Percentiles rank a stretch among this genome's conserved stretches.
Conservation (phyloP, 116 monocot genomes). For the Posidonia oceanica region DNA sequence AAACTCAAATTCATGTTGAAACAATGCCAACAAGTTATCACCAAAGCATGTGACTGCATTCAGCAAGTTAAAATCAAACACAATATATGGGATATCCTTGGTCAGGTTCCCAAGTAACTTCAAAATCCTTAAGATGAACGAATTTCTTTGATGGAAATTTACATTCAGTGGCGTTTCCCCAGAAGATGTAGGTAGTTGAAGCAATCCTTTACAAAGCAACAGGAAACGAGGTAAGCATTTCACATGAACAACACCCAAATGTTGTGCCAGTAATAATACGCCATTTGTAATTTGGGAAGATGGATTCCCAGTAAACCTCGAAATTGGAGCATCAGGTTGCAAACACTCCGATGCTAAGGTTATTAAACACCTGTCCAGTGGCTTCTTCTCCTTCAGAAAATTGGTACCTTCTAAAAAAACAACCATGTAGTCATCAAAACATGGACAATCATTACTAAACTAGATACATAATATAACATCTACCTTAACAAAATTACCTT, state of each 20-base stretch:
- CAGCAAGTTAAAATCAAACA: conserved; percentile 36
- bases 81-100: conserved; percentile 34
- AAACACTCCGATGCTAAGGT: conserved; percentile 42
- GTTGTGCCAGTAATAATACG: conserved; percentile 31
- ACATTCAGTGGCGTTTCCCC: conserved; percentile 28
- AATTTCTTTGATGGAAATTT: conserved; percentile 36
- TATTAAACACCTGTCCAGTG: conserved; percentile 28
- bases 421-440: neutral
- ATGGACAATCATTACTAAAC: neutral
- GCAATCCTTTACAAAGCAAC: conserved; percentile 26
- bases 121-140: conserved; percentile 46
- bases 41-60: conserved; percentile 34
- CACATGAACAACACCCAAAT: conserved; percentile 46
- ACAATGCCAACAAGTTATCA: conserved; percentile 39
- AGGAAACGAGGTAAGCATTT: conserved; percentile 66
- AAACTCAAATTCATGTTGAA: conserved; percentile 48
- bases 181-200: conserved; percentile 17
- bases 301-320: conserved; percentile 11
- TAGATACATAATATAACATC: neutral
- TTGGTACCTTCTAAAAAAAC: conserved; percentile 22
- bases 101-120: conserved; percentile 46
- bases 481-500: conserved; percentile 33
- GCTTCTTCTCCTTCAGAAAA: conserved; percentile 34
- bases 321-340: conserved; percentile 22
- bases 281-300: conserved; percentile 18